Percentiles rank a stretch among this genome's conserved stretches.
Conservation (phyloP, 768 basidiomycete species). For the Mycena galericulata region DNA sequence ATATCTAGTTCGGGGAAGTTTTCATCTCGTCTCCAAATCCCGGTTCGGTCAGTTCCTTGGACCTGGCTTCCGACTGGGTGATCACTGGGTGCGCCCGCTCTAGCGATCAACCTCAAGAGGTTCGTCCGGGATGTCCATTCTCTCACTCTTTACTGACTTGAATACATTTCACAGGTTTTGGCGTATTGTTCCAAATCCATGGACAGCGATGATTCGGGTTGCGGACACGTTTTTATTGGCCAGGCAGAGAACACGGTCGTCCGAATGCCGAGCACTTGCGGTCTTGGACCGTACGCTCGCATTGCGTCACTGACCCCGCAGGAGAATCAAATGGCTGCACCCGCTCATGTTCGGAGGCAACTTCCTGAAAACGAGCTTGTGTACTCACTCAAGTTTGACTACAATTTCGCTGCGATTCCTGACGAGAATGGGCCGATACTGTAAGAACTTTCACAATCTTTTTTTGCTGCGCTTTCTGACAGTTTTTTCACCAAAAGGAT, state of each 20-base stretch:
- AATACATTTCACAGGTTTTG: constrained; percentile 34
- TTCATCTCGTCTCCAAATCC: constrained; percentile 44
- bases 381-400: constrained; percentile 34
- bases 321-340: constrained; percentile 33
- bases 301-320: constrained; percentile 36
- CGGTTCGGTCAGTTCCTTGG: constrained; percentile 38
- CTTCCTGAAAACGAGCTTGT: no score
- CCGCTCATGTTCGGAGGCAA: background rate
- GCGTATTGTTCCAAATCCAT: constrained; percentile 38
- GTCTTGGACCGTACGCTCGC: constrained; percentile 43
- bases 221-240: constrained; percentile 40
- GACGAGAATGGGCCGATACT: constrained; percentile 22
- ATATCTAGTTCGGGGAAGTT: constrained; percentile 34
- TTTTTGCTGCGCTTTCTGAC: background rate
- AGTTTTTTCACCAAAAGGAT: constrained; percentile 5
- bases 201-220: constrained; percentile 29
- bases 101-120: constrained; percentile 38
- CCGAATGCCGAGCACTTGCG: constrained; percentile 39
- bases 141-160: background rate
- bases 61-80: constrained; percentile 39
- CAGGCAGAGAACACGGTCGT: constrained; percentile 40
- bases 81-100: constrained; percentile 34
- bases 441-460: constrained; percentile 7
- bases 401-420: constrained; percentile 35
- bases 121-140: background rate